phyloP scores from a whole-genome alignment of 2,329 filamentous ascomycete genomes.

The Xylariomycetidae sp. region DNA sequence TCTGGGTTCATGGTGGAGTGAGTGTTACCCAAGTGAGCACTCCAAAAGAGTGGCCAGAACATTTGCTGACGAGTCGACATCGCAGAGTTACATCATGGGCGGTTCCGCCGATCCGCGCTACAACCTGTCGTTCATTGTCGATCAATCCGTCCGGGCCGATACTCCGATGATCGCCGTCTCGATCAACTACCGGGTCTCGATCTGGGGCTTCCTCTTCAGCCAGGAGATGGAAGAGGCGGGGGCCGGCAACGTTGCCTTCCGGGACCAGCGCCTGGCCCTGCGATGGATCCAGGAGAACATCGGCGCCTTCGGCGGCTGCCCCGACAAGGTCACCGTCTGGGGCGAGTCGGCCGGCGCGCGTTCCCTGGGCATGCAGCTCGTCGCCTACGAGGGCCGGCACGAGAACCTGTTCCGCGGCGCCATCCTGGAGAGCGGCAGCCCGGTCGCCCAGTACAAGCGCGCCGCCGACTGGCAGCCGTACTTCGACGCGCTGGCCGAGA shows the following conservation, averaged over 20 bases:
- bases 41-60: too few relatives aligned
- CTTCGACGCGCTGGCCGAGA: slow-evolving; percentile 25
- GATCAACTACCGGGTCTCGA: slow-evolving; percentile 46
- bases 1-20: slow-evolving; percentile 53
- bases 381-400: slow-evolving; percentile 48
- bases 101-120: slow-evolving; percentile 44
- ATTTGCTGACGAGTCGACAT: slow-evolving; percentile 10
- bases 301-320: slow-evolving; percentile 42
- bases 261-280: slow-evolving; percentile 45
- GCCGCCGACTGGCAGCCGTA: slow-evolving; percentile 13
- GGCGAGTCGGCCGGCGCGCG: slow-evolving; percentile 50
- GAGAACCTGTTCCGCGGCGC: slow-evolving; percentile 49
- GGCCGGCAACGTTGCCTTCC: slow-evolving; percentile 45
- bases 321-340: slow-evolving; percentile 44
- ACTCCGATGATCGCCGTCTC: slow-evolving; percentile 47
- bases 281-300: slow-evolving; percentile 49
- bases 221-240: slow-evolving; percentile 37
- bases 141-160: slow-evolving; percentile 39
- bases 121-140: slow-evolving; percentile 56
- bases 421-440: slow-evolving; percentile 43
- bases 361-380: slow-evolving; percentile 44
- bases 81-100: slow-evolving; percentile 19
- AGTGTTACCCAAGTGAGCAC: too few relatives aligned
- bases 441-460: background rate
- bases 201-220: slow-evolving; percentile 48